Percentiles rank a stretch among this genome's conserved stretches.
Evolutionary conservation across 441 rosid genomes (phyloP).

Genomic region (Gossypium trilobum): DNA sequence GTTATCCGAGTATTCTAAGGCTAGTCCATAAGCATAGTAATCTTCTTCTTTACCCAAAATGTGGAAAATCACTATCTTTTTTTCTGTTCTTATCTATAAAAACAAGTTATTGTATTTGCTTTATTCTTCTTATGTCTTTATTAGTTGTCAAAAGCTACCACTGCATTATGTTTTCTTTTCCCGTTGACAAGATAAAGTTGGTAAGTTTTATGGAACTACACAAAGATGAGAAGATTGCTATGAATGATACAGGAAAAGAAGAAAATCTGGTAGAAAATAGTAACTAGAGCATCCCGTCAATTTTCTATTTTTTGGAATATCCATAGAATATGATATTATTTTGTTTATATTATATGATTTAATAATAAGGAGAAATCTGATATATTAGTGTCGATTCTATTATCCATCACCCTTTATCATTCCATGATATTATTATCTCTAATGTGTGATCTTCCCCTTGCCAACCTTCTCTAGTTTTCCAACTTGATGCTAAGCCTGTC

Average conservation of each 20-base stretch:
- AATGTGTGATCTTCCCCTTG: background rate
- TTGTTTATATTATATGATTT: background rate
- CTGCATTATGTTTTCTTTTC: constrained; percentile 14
- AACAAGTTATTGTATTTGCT: background rate
- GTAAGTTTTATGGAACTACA: constrained; percentile 48
- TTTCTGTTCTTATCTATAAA: background rate
- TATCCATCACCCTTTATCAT: background rate
- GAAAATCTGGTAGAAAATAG: constrained; percentile 22
- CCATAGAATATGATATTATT: background rate
- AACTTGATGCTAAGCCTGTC: background rate
- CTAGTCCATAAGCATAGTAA: too few relatives aligned
- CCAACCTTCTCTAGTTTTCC: background rate
- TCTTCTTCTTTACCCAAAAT: too few relatives aligned
- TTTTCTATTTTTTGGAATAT: background rate
- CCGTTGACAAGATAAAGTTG: constrained; percentile 79
- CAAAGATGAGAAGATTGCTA: constrained; percentile 27
- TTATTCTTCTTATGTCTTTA: background rate
- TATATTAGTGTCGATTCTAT: background rate
- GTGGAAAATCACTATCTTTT: too few relatives aligned
- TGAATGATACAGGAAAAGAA: constrained; percentile 24
- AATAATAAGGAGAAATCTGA: background rate
- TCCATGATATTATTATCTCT: background rate
- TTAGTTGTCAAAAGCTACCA: background rate
- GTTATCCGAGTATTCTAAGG: too few relatives aligned
- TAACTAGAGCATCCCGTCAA: background rate